A percentile compares a stretch with the other conserved stretches of the same genome.
phyloP scores from a whole-genome alignment of 1,284 basidiomycete genomes.

The Phellinidium pouzarii region DNA sequence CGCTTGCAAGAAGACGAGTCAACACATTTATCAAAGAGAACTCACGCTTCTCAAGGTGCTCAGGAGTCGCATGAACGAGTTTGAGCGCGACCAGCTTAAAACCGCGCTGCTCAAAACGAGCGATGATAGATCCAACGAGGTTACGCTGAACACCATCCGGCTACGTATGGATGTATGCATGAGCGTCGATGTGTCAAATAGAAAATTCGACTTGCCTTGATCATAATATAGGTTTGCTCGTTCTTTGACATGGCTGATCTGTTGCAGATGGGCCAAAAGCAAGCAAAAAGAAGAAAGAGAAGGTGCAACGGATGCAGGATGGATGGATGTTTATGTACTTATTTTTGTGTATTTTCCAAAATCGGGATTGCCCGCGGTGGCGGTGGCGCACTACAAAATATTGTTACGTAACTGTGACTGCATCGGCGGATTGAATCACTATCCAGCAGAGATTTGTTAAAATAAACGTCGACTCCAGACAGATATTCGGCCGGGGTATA shows the following conservation, averaged over 20 bases:
- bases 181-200: slow-evolving; percentile 9
- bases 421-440: too few species aligned
- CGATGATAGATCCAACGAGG: slow-evolving; percentile 90
- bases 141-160: slow-evolving; percentile 96
- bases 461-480: too few species aligned
- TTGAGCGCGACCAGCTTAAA: slow-evolving; percentile 92
- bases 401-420: too few species aligned
- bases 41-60: slow-evolving; percentile 83
- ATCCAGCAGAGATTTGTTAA: too few species aligned
- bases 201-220: slow-evolving; percentile 54
- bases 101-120: slow-evolving; percentile 91
- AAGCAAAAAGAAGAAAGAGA: slow-evolving; percentile 18
- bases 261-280: slow-evolving; percentile 22
- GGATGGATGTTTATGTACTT: slow-evolving; percentile 3
- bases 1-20: slow-evolving; percentile 2
- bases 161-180: slow-evolving; percentile 35
- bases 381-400: not conserved
- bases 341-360: not conserved
- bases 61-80: slow-evolving; percentile 66
- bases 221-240: slow-evolving; percentile 87
- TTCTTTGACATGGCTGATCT: slow-evolving; percentile 45
- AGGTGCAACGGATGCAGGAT: slow-evolving; percentile 8
- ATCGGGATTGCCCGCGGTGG: too few species aligned
- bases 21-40: slow-evolving; percentile 18
- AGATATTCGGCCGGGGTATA: too few species aligned